These are phyloP conservation scores for Candida sanyaensis DNA, from an alignment of 1,139 yeast species.

Conservation along the genomic window DNA sequence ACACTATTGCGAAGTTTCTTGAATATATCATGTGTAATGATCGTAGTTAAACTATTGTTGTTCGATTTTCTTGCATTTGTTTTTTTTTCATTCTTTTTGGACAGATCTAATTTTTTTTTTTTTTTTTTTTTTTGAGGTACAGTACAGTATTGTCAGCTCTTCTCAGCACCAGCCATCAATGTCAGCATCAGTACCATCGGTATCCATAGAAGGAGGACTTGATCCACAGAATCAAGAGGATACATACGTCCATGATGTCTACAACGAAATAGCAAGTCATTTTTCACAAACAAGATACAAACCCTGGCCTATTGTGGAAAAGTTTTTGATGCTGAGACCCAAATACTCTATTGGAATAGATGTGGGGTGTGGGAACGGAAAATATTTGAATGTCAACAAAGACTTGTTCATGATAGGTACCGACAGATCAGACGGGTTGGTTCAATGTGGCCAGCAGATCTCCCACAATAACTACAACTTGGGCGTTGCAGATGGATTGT, in stretches of 20 bases:
- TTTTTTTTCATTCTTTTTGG: neutral
- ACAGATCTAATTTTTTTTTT: no score
- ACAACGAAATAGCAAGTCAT: slow-evolving; percentile 88
- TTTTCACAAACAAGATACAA: slow-evolving; percentile 92
- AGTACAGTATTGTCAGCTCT: neutral
- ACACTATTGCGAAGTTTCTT: neutral
- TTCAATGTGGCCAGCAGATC: slow-evolving; percentile 62
- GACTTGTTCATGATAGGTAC: slow-evolving; percentile 75
- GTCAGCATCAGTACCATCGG: slow-evolving; percentile 31
- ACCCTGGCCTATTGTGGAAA: slow-evolving; percentile 96
- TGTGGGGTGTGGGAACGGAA: slow-evolving; percentile 97
- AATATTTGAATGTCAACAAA: slow-evolving; percentile 73
- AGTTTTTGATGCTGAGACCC: slow-evolving; percentile 48
- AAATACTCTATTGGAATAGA: slow-evolving; percentile 54
- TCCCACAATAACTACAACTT: slow-evolving; percentile 41
- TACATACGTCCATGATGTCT: slow-evolving; percentile 82
- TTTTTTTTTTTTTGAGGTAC: no score
- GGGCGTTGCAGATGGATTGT: slow-evolving; percentile 75
- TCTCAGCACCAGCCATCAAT: slow-evolving; percentile 12
- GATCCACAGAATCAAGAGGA: slow-evolving; percentile 67
- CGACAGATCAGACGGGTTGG: slow-evolving; percentile 78
- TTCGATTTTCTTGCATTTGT: neutral
- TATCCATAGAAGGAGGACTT: slow-evolving; percentile 26
- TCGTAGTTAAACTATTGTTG: no score
- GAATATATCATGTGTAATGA: neutral